Conservation (phyloP, 257 asterid species). For the Solanum gracilifrons region DNA sequence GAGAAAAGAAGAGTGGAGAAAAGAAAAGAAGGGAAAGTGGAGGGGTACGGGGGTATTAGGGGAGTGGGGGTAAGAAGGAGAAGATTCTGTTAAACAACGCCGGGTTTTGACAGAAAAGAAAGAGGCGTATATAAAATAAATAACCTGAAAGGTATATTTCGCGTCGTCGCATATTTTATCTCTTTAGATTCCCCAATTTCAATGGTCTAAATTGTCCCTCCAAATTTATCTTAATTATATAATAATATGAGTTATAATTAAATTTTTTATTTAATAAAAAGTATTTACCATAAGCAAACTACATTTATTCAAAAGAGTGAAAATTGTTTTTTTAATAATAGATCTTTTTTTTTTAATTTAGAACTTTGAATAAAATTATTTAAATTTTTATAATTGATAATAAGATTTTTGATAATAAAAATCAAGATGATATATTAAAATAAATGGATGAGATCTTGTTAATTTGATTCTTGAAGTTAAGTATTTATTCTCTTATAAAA, state of each 20-base stretch:
- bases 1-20: neutral
- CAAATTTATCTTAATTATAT: neutral
- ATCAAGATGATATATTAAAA: neutral
- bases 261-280: no score
- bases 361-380: neutral
- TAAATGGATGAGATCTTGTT: neutral
- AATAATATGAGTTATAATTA: neutral
- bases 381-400: no score
- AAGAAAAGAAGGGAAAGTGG: neutral
- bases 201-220: constrained; percentile 5
- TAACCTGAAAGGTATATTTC: constrained; percentile 13
- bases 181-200: neutral
- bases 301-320: neutral
- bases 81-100: constrained; percentile 63
- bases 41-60: neutral
- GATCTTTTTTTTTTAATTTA: no score
- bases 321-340: neutral
- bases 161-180: constrained; percentile 41
- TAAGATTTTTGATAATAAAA: no score
- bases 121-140: constrained; percentile 1
- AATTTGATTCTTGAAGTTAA: neutral
- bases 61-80: neutral
- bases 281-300: neutral
- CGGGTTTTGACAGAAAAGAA: constrained; percentile 55
- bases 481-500: neutral